A percentile compares a stretch with the other conserved stretches of the same genome.
Conservation (phyloP, 805 yeast genomes). For the Wickerhamiella cacticola region DNA sequence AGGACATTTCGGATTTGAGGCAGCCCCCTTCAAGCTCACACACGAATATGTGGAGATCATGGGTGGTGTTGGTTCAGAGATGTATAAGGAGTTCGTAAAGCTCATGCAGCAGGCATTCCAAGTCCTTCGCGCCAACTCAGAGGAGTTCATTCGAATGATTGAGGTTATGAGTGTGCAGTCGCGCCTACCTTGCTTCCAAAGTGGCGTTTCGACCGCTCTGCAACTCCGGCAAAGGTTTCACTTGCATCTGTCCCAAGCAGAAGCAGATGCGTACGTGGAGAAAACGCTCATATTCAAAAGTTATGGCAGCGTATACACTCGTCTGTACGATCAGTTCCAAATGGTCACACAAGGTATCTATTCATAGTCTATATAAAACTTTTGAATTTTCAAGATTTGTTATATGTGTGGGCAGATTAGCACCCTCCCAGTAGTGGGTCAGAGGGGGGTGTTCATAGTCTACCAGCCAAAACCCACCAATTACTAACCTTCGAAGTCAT, state of each 20-base stretch:
- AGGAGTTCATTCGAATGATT: slow-evolving; percentile 67
- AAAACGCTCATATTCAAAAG: slow-evolving; percentile 64
- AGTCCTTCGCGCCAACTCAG: slow-evolving; percentile 59
- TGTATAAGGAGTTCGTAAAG: slow-evolving; percentile 47
- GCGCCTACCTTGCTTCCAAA: slow-evolving; percentile 77
- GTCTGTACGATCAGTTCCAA: slow-evolving; percentile 92
- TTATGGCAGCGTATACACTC: slow-evolving; percentile 75
- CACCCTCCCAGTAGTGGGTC: too few species aligned
- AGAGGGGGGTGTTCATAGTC: neutral
- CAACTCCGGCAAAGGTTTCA: slow-evolving; percentile 74
- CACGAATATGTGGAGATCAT: slow-evolving; percentile 76
- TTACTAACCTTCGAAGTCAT: slow-evolving; percentile 3
- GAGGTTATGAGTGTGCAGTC: slow-evolving; percentile 92
- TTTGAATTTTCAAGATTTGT: neutral
- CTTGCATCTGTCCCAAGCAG: slow-evolving; percentile 57
- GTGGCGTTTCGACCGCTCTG: slow-evolving; percentile 72
- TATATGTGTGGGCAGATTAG: too few species aligned
- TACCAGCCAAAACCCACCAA: neutral
- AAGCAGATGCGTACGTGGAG: slow-evolving; percentile 69
- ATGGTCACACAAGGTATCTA: slow-evolving; percentile 91
- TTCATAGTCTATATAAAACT: slow-evolving; percentile 12
- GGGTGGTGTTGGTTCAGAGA: slow-evolving; percentile 61
- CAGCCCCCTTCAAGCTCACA: slow-evolving; percentile 92
- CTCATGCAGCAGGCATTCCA: slow-evolving; percentile 63
- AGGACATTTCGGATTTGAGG: slow-evolving; percentile 80